These are phyloP conservation scores for Cydonia oblonga DNA, from an alignment of 331 rosid genomes.

Conservation along the genomic window DNA sequence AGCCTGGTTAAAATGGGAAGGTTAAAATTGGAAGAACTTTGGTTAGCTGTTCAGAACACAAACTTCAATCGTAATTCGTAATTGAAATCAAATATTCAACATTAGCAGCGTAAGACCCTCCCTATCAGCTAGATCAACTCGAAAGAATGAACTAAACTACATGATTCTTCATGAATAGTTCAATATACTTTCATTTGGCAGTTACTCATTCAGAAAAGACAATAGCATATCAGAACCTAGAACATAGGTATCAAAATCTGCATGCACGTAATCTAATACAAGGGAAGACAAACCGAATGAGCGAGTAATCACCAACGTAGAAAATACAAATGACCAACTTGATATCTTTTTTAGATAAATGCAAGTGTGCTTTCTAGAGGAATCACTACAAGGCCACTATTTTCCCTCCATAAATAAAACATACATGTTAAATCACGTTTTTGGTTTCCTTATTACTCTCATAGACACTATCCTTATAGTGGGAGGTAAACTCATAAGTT, in stretches of 20 bases:
- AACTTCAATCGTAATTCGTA: neutral
- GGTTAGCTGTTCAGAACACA: constrained; percentile 3
- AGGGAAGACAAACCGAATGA: neutral
- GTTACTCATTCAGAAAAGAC: neutral
- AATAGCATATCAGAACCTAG: neutral
- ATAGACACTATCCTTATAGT: no score
- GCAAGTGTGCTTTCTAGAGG: neutral
- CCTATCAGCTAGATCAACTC: neutral
- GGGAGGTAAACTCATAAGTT: no score
- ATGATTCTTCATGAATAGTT: neutral
- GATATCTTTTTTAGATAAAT: neutral
- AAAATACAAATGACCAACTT: neutral
- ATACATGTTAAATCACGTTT: neutral
- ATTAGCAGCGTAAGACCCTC: neutral
- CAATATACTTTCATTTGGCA: neutral
- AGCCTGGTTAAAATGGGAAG: constrained; percentile 44
- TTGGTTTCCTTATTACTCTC: no score
- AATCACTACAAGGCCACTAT: neutral
- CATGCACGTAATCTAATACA: neutral
- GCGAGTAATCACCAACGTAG: neutral
- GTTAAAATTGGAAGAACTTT: constrained; percentile 4
- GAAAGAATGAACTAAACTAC: neutral
- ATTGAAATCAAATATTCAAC: neutral
- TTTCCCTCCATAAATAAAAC: neutral
- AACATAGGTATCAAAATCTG: neutral